Evolutionary conservation across 1,139 yeast species (phyloP).

Genomic region (Pichia sp.): DNA sequence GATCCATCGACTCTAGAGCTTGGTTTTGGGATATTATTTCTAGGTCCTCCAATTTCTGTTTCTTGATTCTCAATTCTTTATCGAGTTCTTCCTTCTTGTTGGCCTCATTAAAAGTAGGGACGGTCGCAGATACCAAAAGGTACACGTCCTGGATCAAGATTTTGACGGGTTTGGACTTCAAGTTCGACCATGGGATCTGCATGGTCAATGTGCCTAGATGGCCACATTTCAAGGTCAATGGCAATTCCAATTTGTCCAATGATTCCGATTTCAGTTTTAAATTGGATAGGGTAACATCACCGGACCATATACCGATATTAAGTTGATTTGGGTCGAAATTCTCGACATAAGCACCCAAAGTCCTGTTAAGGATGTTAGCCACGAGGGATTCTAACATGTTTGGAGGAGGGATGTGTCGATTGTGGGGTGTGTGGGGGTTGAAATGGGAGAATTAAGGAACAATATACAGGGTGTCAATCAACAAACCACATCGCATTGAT

Average conservation of each 20-base stretch:
- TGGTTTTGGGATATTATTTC: conserved; percentile 48
- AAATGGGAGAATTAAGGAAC: too few species aligned
- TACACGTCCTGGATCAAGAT: conserved; percentile 87
- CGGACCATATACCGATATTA: conserved; percentile 97
- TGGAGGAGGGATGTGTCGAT: neutral
- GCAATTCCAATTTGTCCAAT: conserved; percentile 79
- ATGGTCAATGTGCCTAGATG: conserved; percentile 86
- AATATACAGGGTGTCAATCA: too few species aligned
- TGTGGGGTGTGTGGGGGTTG: too few species aligned
- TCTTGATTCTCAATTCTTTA: conserved; percentile 65
- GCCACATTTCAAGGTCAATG: conserved; percentile 89
- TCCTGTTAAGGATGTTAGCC: conserved; percentile 52
- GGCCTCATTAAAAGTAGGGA: conserved; percentile 52
- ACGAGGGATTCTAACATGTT: conserved; percentile 57
- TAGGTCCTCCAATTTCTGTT: conserved; percentile 64
- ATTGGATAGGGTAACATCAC: conserved; percentile 86
- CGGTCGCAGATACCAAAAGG: conserved; percentile 73
- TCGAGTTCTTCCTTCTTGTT: conserved; percentile 55
- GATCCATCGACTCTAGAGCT: conserved; percentile 29
- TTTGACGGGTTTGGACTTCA: conserved; percentile 91
- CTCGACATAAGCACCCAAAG: conserved; percentile 77
- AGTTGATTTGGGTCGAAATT: conserved; percentile 93
- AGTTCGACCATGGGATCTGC: conserved; percentile 96
- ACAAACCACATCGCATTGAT: too few species aligned
- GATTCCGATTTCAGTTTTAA: conserved; percentile 80